A percentile compares a stretch with the other conserved stretches of the same genome.
Conservation (phyloP, 352 stramenopile species). For the Phytopythium sindhum region DNA sequence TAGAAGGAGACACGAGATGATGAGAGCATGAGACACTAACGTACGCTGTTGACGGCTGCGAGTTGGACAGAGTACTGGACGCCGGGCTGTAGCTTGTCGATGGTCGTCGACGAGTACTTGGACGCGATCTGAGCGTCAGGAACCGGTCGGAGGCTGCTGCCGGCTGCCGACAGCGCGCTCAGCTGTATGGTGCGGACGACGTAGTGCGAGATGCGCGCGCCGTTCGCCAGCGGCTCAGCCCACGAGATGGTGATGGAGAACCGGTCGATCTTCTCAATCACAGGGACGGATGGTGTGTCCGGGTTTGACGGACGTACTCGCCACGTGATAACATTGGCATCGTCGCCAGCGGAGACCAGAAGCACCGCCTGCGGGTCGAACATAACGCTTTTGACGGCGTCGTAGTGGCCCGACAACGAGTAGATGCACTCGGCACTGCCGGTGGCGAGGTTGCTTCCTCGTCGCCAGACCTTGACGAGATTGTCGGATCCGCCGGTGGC, state of each 20-base stretch:
- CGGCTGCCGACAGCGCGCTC: constrained; percentile 24
- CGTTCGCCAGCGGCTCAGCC: constrained; percentile 51
- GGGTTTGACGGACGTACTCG: constrained; percentile 45
- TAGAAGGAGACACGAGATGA: not conserved
- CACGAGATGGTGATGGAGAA: constrained; percentile 53
- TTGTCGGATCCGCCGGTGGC: constrained; percentile 60
- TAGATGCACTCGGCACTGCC: constrained; percentile 34
- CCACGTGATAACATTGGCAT: constrained; percentile 49
- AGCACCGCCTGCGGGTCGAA: constrained; percentile 54
- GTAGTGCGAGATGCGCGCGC: constrained; percentile 50
- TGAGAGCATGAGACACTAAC: not conserved
- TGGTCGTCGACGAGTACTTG: constrained; percentile 37
- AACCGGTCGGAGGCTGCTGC: constrained; percentile 21
- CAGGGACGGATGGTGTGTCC: constrained; percentile 28
- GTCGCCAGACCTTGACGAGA: constrained; percentile 58
- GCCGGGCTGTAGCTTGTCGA: constrained; percentile 50
- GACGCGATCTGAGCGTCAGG: constrained; percentile 30
- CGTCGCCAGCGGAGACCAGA: constrained; percentile 47
- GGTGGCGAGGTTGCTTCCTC: not conserved
- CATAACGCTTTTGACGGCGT: constrained; percentile 23
- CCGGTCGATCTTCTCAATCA: constrained; percentile 26
- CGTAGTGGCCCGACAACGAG: constrained; percentile 46
- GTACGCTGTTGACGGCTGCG: constrained; percentile 51
- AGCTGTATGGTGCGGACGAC: constrained; percentile 39
- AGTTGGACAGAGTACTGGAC: constrained; percentile 49